These are phyloP conservation scores for Penicillium pancosmium DNA, from an alignment of 495 filamentous ascomycete genomes.

Conservation along the genomic window DNA sequence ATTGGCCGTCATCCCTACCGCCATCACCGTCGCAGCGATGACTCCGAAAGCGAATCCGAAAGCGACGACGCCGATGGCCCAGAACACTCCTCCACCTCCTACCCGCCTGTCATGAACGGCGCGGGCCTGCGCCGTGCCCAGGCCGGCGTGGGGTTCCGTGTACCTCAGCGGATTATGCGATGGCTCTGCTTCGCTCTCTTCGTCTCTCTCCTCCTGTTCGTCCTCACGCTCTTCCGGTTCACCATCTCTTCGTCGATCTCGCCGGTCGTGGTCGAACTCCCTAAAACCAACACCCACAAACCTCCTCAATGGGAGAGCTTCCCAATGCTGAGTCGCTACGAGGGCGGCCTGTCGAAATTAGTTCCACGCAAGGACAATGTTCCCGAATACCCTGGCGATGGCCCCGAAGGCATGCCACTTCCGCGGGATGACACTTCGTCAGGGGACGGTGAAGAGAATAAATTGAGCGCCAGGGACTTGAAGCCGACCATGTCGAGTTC, in stretches of 20 bases:
- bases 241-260: conserved; percentile 64
- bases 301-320: conserved; percentile 83
- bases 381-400: conserved; percentile 74
- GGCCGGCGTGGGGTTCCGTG: conserved; percentile 46
- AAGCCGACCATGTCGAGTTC: conserved; percentile 48
- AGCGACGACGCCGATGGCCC: conserved; percentile 29
- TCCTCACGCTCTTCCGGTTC: conserved; percentile 68
- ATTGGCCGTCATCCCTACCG: conserved; percentile 27
- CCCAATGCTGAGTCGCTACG: conserved; percentile 78
- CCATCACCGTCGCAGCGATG: conserved; percentile 30
- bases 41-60: conserved; percentile 24
- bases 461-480: conserved; percentile 26
- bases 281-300: conserved; percentile 50
- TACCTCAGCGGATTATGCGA: conserved; percentile 65
- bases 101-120: conserved; percentile 56
- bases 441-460: conserved; percentile 27
- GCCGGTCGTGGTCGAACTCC: conserved; percentile 58
- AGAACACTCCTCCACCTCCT: conserved; percentile 43
- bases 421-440: conserved; percentile 13
- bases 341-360: conserved; percentile 75
- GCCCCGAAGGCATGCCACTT: conserved; percentile 28
- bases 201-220: conserved; percentile 69
- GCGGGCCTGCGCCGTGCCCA: conserved; percentile 42
- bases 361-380: conserved; percentile 61
- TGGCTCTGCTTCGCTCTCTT: conserved; percentile 73